Evolutionary conservation across 164 flowering plant genomes (phyloP), one percentile per base, ranked within the genome.

Genomic region (Macadamia tetraphylla): DNA sequence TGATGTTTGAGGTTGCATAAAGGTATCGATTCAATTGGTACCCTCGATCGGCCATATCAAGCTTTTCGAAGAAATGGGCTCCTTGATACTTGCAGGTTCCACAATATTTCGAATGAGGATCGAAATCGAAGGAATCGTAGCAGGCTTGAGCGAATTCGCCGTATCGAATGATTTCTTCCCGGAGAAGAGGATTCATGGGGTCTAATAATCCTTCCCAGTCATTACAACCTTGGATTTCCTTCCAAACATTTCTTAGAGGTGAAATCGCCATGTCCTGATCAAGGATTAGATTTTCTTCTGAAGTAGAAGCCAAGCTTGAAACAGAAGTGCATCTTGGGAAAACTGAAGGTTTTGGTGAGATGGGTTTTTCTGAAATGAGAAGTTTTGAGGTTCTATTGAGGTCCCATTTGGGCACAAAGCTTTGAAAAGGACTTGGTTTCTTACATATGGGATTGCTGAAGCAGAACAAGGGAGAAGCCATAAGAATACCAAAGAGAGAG

Each of bases 71-170:
- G 86, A 87, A 88, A 35, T 81, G 76, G 3, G 80, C 58, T 1
- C 78, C 74, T 18, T 52, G 67, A 76, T 82, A 87, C 76, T 83
- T 86, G 79, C 93, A 85, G 4, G 83, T 82, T 6, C 94, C 92
- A 58, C 92, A 87, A 73, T 85, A 86, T 67, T 81, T 86, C 65
- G 97, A 91, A 74, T 74, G 81, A 44, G 88, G 89, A 63, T 91
- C 87, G 65, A 80, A 85, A 71, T 91, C 92, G 76, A 91, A 91
- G n/a, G 91, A 82, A 49, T 91, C 94, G 66, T 91, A 91, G 70
- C 86, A 85, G 12, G 92, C 82, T 57, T 88, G 94, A 0, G 94
- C 87, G 14, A 88, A 75, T 64, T 91, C 94, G 0, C 97, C 94
- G 58, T 88, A 86, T 0, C 88, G 85, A 67, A 91, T 84, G 29